Evolutionary conservation across 768 basidiomycete species (phyloP).

Genomic region (Phlegmacium glaucopus): DNA sequence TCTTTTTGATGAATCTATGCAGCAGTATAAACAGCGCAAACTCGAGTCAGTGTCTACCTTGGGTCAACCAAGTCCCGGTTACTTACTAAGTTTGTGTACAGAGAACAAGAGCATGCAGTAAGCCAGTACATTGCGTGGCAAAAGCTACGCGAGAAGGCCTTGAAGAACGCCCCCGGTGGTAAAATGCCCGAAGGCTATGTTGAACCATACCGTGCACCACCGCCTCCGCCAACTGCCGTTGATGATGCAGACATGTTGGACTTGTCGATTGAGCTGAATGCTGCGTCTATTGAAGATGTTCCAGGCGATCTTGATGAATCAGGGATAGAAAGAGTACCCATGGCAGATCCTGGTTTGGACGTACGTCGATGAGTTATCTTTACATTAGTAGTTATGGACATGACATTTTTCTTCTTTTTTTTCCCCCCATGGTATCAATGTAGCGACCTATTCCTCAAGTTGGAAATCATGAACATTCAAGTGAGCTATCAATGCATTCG

Average conservation of each 20-base stretch:
- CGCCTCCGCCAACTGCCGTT: slow-evolving; percentile 70
- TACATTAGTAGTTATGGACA: slow-evolving; percentile 8
- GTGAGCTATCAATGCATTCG: slow-evolving; percentile 71
- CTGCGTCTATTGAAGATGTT: slow-evolving; percentile 74
- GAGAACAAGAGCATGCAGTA: slow-evolving; percentile 85
- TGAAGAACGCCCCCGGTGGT: slow-evolving; percentile 63
- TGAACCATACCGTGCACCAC: slow-evolving; percentile 66
- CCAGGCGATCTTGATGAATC: slow-evolving; percentile 72
- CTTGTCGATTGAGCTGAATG: slow-evolving; percentile 85
- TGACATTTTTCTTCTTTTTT: slow-evolving; percentile 10
- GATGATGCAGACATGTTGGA: slow-evolving; percentile 89
- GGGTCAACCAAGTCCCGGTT: background rate
- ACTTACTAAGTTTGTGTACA: slow-evolving; percentile 26
- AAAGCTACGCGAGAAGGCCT: slow-evolving; percentile 72
- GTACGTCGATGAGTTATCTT: slow-evolving; percentile 44
- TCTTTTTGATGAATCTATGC: slow-evolving; percentile 90
- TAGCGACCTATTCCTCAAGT: slow-evolving; percentile 70
- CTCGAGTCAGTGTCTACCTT: slow-evolving; percentile 60
- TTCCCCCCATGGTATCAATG: background rate
- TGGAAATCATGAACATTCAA: slow-evolving; percentile 53
- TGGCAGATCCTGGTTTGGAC: slow-evolving; percentile 87
- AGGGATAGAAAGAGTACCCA: slow-evolving; percentile 85
- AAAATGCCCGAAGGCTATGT: slow-evolving; percentile 69
- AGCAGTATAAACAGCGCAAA: slow-evolving; percentile 87
- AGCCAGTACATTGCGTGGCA: slow-evolving; percentile 89